Evolutionary conservation across 306 rosid genomes (phyloP).

Genomic region (Mimosa pudica): DNA sequence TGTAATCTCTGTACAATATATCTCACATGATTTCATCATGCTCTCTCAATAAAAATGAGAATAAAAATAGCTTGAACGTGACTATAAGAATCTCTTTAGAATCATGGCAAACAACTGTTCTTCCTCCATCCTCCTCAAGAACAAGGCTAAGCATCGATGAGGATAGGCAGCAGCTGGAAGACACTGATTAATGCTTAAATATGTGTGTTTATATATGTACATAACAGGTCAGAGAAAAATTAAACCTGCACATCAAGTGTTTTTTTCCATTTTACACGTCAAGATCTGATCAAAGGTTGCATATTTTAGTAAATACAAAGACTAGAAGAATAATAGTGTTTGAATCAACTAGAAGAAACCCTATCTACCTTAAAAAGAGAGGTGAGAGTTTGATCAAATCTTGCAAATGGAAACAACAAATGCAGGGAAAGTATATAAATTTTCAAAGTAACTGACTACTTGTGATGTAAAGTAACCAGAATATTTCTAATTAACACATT

Average conservation of each 20-base stretch:
- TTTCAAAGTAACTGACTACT: too few relatives aligned
- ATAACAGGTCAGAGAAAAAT: conserved; percentile 2
- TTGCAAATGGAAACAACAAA: too few relatives aligned
- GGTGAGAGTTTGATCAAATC: too few relatives aligned
- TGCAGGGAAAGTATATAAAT: too few relatives aligned
- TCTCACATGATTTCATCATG: conserved; percentile 23
- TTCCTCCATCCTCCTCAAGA: conserved; percentile 29
- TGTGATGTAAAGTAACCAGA: too few relatives aligned
- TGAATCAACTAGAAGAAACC: too few relatives aligned
- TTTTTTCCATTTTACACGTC: too few relatives aligned
- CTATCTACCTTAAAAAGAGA: too few relatives aligned
- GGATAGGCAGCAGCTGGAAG: conserved; percentile 9
- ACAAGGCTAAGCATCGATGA: conserved; percentile 6
- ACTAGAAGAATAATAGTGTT: too few relatives aligned
- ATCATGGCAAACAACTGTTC: conserved; percentile 9
- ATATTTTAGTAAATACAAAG: too few relatives aligned
- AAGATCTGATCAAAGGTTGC: too few relatives aligned
- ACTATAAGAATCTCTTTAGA: conserved; percentile 10
- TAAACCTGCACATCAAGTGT: neutral
- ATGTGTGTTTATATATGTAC: neutral
- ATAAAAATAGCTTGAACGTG: neutral
- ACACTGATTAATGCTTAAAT: conserved; percentile 31
- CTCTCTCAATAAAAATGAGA: neutral
- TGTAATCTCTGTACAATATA: conserved; percentile 26
- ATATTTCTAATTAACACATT: too few relatives aligned